phyloP scores from a whole-genome alignment of 345 rosid genomes.

The Gossypium rotundifolium region DNA sequence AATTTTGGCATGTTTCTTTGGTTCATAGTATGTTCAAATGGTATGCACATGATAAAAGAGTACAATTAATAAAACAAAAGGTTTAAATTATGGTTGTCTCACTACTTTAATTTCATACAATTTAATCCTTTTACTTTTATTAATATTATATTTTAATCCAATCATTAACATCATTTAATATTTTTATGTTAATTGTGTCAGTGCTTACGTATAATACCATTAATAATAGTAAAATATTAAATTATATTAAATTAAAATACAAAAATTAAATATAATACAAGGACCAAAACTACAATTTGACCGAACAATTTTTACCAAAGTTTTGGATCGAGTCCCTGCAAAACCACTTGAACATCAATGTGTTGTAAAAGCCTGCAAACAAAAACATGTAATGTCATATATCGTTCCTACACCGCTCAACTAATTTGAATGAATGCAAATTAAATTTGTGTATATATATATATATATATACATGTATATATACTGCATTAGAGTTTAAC shows the following conservation, averaged over 20 bases:
- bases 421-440: no score
- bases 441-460: no score
- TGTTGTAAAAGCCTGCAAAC: conserved; percentile 61
- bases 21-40: background rate
- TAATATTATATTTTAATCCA: no score
- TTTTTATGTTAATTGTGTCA: background rate
- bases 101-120: no score
- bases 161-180: no score
- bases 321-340: background rate
- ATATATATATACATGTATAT: no score
- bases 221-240: background rate
- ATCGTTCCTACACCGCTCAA: background rate
- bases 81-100: no score
- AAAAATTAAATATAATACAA: background rate
- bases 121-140: no score
- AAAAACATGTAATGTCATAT: background rate
- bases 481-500: background rate
- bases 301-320: background rate
- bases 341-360: conserved; percentile 15
- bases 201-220: background rate
- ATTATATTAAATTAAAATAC: background rate
- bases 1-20: background rate
- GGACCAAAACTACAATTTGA: background rate
- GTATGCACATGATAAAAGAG: background rate
- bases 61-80: background rate